Evolutionary conservation across 2,329 filamentous ascomycete species (phyloP), one percentile per base, ranked within the genome.

Genomic region (Xylaria polymorpha): DNA sequence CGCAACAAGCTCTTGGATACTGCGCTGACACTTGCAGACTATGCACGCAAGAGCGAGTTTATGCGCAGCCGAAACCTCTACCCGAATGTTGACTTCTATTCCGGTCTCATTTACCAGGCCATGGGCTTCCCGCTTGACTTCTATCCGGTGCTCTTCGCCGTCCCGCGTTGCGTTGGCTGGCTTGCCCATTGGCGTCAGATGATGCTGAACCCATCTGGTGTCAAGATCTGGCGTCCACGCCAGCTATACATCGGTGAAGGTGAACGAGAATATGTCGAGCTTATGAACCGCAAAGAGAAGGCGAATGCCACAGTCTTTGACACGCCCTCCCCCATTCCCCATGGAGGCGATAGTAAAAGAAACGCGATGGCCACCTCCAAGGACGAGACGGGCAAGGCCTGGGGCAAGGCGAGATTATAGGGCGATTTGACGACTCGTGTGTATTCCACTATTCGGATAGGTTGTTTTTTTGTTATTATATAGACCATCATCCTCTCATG

Each of bases 71-170:
- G 83, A 29, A 85, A 84, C 70, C 72, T 86, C 44, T 86, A 85
- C 72, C 84, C 84, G 46, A 86, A 85, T 67, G 84, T 86, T 4
- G 84, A 86, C 75, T 86, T 85, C 74, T 86, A 85, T 80, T 84
- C 82, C 3, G 84, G 84, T 0, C 75, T 86, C 35, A 85, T 86
- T 71, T 86, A 86, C 74, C 84, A 85, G 69, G 83, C 84, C 37
- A 84, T 86, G 82, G 84, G 84, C 12, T 86, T 86, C 77, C 84
- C 84, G 35, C 80, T 86, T 0, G 84, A 86, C 72, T 86, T 86
- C 73, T 86, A 85, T 71, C 84, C 84, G 1, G 84, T 86, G 0
- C 76, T 86, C 4, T 86, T 86, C 66, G 84, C 84, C 6, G 84
- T 86, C 6, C 84, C 84, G 0, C 78, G 84, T 18, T 85, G 84